A percentile compares a stretch with the other conserved stretches of the same genome.
Evolutionary conservation across 2,329 filamentous ascomycete genomes (phyloP).

Genomic region (Pestalotiopsis fici): DNA sequence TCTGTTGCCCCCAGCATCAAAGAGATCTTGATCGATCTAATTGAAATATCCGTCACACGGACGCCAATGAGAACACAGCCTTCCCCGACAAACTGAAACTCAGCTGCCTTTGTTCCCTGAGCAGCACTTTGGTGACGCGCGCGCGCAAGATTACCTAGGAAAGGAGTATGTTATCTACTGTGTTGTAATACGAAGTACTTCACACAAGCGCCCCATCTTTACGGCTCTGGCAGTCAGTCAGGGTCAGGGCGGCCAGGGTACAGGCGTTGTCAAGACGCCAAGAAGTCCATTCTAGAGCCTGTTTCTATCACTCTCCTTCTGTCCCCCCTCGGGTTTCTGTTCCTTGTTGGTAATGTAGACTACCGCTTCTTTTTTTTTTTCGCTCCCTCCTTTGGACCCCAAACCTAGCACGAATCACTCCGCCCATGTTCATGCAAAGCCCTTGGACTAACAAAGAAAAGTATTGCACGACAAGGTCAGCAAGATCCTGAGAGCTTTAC

Average conservation of each 20-base stretch:
- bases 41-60: neutral
- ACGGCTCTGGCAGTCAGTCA: neutral
- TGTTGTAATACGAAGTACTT: no score
- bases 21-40: neutral
- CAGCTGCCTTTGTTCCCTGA: neutral
- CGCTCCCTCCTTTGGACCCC: no score
- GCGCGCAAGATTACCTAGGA: no score
- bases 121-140: neutral
- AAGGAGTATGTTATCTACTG: no score
- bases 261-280: neutral
- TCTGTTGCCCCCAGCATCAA: neutral
- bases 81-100: neutral
- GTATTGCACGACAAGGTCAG: neutral
- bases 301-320: no score
- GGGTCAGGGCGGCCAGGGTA: neutral
- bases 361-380: neutral
- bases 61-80: neutral
- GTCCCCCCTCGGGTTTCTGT: neutral
- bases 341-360: neutral
- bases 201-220: neutral
- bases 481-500: neutral
- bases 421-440: neutral
- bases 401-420: neutral
- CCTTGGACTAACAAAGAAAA: neutral
- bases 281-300: neutral